Base-by-base conservation (phyloP, 2,329 filamentous ascomycete genomes). In the Alternaria incomplexa region DNA sequence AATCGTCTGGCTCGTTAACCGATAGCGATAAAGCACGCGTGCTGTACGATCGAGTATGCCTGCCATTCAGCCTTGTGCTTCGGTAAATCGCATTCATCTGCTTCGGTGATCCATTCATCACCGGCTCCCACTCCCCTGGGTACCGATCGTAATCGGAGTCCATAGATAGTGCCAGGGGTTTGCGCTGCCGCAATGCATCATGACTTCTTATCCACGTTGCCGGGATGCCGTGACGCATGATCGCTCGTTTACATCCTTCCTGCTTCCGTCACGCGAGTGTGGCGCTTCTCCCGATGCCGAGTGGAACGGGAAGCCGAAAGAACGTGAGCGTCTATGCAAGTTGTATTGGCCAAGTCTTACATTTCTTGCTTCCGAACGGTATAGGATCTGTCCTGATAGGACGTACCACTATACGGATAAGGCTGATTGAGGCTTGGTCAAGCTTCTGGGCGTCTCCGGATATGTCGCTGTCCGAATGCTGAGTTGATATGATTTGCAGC, bases 241-340 rank as follows among this genome's bases (percentile, higher is more conserved):
- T 30, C 43, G 61, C 71, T 72, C 68, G 68, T 74, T 70, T 68
- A 62, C 44, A 47, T 60, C 58, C 56, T 58, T 53, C 54, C 48
- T 60, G 56, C 56, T 58, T 53, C 54, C 48, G 70, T 73, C 43
- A 62, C 65, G 68, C 73, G 52, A 68, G 61, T 65, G 61, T 69
- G 71, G 69, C 69, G 66, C 63, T 69, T 67, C 58, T 61, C 65
- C 69, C 68, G 66, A 68, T 62, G 61, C 63, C 65, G 66, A 71
- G 52, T 17, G 32, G 46, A 52, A 55, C 44, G 56, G 26, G 59
- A 44, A 47, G 30, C 57, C 54, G 61, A 58, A 48, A 30, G 32
- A 68, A 66, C 59, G 63, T 66, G 63, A 69, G 56, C 28, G 40
- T 22, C 45, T 54, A 48, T 50, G 66, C 48, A 53, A 54, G 57